Evolutionary conservation across 345 rosid genomes (phyloP).

Genomic region (Populus tremula): DNA sequence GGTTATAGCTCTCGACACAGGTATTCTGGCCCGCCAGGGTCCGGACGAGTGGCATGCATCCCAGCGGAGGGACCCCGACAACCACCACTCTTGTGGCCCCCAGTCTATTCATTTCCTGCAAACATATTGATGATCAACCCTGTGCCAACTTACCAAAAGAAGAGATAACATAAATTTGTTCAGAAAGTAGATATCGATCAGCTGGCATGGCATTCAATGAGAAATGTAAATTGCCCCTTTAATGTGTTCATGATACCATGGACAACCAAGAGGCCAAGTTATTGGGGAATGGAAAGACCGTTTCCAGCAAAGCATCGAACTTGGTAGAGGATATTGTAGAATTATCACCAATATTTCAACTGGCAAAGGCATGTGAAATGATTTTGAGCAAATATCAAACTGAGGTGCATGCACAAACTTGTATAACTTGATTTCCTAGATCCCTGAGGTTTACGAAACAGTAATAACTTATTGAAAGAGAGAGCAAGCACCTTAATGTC

Average conservation of each 20-base stretch:
- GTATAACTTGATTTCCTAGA: too few species aligned
- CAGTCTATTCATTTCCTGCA: slow-evolving; percentile 55
- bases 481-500: slow-evolving; percentile 45
- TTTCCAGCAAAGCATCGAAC: too few species aligned
- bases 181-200: not conserved
- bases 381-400: too few species aligned
- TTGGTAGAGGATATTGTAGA: too few species aligned
- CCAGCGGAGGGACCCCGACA: slow-evolving; percentile 86
- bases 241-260: too few species aligned
- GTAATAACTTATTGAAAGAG: too few species aligned
- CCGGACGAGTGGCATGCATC: slow-evolving; percentile 80
- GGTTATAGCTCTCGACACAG: slow-evolving; percentile 55
- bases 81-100: slow-evolving; percentile 62
- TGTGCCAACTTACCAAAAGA: not conserved
- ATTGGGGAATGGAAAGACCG: too few species aligned
- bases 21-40: slow-evolving; percentile 42
- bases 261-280: too few species aligned
- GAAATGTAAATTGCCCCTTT: not conserved
- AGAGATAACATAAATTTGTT: not conserved
- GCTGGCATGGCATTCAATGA: not conserved
- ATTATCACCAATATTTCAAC: too few species aligned
- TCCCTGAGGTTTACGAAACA: too few species aligned
- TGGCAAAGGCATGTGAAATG: too few species aligned
- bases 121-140: not conserved
- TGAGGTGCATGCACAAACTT: too few species aligned